Evolutionary conservation across 441 rosid genomes (phyloP), one percentile per base, ranked within the genome.

Genomic region (Bocquillonia castaneifolia): DNA sequence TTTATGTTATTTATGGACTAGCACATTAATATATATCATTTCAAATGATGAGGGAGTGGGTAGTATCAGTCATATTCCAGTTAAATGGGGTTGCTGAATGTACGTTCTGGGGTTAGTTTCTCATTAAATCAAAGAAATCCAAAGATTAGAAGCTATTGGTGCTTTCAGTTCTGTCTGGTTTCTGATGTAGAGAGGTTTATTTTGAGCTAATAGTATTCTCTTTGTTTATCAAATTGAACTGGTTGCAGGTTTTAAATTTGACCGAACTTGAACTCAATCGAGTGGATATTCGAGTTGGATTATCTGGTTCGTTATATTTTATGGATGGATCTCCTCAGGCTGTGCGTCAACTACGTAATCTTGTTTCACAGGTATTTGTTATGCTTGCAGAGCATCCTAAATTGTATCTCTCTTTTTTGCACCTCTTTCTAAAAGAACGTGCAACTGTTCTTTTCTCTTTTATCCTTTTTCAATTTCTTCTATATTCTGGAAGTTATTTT

Each of bases 281-380:
- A 59, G 97, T 90, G 72, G 98, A 94, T 78, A 86, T 92, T 76
- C 83, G 93, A 78, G 96, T 94, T 72, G 99, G 99, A 58, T 81
- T 92, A 72, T 90, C 99, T 29, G 98, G 97, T 72, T 87, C 94
- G 63, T 75, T 92, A 56, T 90, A 92, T 72, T 94, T 85, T 79
- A 92, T 92, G 98, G 93, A 94, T 84, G 97, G 97, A 64, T 92
- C 99, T 78, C 91, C 96, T 59, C 99, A 91, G 81, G 94, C 97
- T 73, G 94, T 91, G 26, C 84, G 97, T 69, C 97, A 94, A 83
- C 74, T 94, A 78, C 91, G 89, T 28, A 87, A 82, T 85, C 93
- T 94, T 72, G 94, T 88, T 74, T 94, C 99, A 32, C 97, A 94
- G 96, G 99, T 93, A 84, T 76, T 48, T 76, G 50, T 56, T 34